Percentiles rank a stretch among this genome's conserved stretches.
These are phyloP conservation scores for Candida andamanensis DNA, from an alignment of 805 yeast genomes.

Conservation along the genomic window DNA sequence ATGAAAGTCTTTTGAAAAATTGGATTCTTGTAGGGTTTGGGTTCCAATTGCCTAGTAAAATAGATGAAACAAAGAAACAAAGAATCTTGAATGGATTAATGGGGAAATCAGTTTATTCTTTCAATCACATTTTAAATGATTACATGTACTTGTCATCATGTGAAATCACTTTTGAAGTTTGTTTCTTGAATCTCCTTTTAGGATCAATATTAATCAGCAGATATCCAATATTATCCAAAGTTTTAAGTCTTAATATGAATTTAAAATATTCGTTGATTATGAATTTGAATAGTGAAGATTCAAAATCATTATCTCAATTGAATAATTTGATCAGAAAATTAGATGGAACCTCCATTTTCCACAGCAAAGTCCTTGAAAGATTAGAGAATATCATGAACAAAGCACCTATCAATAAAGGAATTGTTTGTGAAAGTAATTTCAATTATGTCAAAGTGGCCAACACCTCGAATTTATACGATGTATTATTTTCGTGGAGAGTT, in stretches of 20 bases:
- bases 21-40: conserved; percentile 27
- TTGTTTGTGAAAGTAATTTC: no score
- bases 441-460: no score
- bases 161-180: conserved; percentile 30
- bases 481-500: conserved; percentile 33
- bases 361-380: conserved; percentile 23
- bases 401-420: conserved; percentile 19
- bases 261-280: conserved; percentile 21
- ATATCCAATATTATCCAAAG: conserved; percentile 14
- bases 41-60: conserved; percentile 20
- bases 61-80: conserved; percentile 12
- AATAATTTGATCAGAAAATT: conserved; percentile 22
- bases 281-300: conserved; percentile 28
- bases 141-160: conserved; percentile 23
- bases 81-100: conserved; percentile 14
- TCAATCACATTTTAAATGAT: conserved; percentile 14
- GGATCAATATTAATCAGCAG: conserved; percentile 22
- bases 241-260: conserved; percentile 21
- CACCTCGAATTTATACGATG: conserved; percentile 25
- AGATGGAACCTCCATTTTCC: conserved; percentile 29
- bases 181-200: conserved; percentile 25
- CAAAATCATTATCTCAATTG: conserved; percentile 17
- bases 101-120: conserved; percentile 1
- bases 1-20: conserved; percentile 6
- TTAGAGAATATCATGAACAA: conserved; percentile 20